phyloP scores from a whole-genome alignment of 2,329 filamentous ascomycete species.

The Colletotrichum sp. region DNA sequence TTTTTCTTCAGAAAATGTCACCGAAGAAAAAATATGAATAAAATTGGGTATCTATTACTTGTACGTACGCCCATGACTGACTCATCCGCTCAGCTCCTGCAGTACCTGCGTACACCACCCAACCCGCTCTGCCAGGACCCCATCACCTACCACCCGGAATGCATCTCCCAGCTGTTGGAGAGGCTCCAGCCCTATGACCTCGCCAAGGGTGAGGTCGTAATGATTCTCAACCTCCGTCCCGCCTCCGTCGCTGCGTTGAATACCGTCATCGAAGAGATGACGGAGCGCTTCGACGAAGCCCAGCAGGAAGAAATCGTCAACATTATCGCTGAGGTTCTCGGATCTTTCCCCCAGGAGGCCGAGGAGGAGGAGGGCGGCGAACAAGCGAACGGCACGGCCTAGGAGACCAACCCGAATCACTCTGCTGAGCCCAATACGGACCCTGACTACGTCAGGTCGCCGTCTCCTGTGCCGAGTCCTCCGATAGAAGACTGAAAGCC shows the following conservation, averaged over 20 bases:
- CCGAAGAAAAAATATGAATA: neutral
- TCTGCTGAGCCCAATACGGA: neutral
- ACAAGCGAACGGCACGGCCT: constrained; percentile 42
- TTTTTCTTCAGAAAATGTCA: neutral
- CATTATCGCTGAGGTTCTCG: constrained; percentile 63
- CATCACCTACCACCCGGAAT: constrained; percentile 55
- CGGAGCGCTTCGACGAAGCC: constrained; percentile 62
- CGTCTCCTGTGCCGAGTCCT: neutral
- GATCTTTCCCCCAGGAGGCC: constrained; percentile 44
- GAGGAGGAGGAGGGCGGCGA: constrained; percentile 34
- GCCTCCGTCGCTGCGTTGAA: constrained; percentile 62
- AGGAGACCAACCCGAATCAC: neutral
- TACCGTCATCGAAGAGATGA: constrained; percentile 69
- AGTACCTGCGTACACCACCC: constrained; percentile 62
- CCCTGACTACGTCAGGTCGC: neutral
- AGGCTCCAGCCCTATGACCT: constrained; percentile 62
- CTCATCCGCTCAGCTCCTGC: constrained; percentile 53
- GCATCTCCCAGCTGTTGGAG: constrained; percentile 59
- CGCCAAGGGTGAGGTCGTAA: constrained; percentile 71
- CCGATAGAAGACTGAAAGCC: neutral
- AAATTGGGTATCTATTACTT: constrained; percentile 9
- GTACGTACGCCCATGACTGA: constrained; percentile 16
- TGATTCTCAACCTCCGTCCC: constrained; percentile 71
- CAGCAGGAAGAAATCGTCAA: constrained; percentile 64
- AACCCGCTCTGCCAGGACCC: constrained; percentile 62